Evolutionary conservation across 306 rosid species (phyloP).

Genomic region (Vigna reflexopilosa): DNA sequence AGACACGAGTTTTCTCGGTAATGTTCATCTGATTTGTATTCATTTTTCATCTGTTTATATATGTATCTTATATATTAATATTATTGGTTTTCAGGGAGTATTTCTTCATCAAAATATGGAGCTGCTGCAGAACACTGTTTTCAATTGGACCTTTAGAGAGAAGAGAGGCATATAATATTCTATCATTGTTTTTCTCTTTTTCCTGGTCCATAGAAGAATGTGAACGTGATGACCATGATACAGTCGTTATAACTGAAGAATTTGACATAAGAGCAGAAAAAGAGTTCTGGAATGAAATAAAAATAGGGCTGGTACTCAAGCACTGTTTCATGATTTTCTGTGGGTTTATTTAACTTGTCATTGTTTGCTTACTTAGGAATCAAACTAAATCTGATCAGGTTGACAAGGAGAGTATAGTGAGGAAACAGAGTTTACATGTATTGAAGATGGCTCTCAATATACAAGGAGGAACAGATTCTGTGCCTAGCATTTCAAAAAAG

Average conservation of each 20-base stretch:
- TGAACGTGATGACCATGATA: conserved; percentile 54
- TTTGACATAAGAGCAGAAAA: conserved; percentile 74
- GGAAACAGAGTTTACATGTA: conserved; percentile 87
- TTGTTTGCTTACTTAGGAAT: conserved; percentile 40
- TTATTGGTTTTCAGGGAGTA: conserved; percentile 64
- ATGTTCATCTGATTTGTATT: conserved; percentile 35
- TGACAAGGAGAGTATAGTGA: conserved; percentile 80
- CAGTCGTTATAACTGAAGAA: conserved; percentile 44
- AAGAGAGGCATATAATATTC: conserved; percentile 81
- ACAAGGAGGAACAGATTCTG: conserved; percentile 48
- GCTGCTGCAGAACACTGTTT: conserved; percentile 78
- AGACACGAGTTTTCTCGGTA: conserved; percentile 68
- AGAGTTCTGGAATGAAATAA: conserved; percentile 87
- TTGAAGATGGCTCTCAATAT: conserved; percentile 61
- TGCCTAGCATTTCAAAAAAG: conserved; percentile 49
- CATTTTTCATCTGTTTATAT: conserved; percentile 38
- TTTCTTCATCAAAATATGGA: conserved; percentile 79
- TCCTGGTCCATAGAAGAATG: conserved; percentile 56
- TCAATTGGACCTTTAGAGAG: conserved; percentile 78
- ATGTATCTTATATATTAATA: conserved; percentile 43
- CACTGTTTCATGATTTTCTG: conserved; percentile 38
- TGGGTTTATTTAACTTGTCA: conserved; percentile 40
- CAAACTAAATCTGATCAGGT: conserved; percentile 61
- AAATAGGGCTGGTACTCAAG: conserved; percentile 81
- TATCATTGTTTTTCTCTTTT: conserved; percentile 78